A percentile compares a stretch with the other conserved stretches of the same genome.
phyloP scores from a whole-genome alignment of 148 eudicot genomes.

The Tetragonia tetragonoides region DNA sequence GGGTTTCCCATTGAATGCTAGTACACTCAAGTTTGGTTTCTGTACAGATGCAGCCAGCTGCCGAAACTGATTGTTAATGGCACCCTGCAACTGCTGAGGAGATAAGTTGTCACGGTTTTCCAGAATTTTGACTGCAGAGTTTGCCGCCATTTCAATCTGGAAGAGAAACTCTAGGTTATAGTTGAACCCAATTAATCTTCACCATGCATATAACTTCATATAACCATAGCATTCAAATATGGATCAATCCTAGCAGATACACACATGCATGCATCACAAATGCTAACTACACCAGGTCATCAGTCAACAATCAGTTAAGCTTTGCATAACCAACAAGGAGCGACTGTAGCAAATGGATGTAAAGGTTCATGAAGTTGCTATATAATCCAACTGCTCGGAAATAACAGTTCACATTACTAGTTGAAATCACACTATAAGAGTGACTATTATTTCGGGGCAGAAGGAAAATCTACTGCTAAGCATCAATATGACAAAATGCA shows the following conservation, averaged over 20 bases:
- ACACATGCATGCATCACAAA: neutral
- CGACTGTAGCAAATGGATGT: no score
- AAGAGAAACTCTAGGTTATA: neutral
- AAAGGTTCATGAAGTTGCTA: no score
- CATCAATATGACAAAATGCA: no score
- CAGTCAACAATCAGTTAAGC: no score
- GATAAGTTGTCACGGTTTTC: constrained; percentile 44
- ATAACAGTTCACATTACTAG: no score
- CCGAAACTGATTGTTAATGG: constrained; percentile 37
- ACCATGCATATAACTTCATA: neutral
- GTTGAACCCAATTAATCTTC: neutral
- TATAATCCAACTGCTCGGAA: no score
- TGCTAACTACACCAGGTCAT: no score
- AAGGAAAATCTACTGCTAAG: no score
- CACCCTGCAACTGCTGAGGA: constrained; percentile 43
- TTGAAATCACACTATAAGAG: no score
- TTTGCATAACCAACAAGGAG: no score
- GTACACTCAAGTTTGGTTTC: constrained; percentile 27
- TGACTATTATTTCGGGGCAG: no score
- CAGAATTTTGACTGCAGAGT: constrained; percentile 40
- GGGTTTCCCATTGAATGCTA: constrained; percentile 17
- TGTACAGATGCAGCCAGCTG: constrained; percentile 33
- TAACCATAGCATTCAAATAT: neutral
- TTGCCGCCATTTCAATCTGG: constrained; percentile 46
- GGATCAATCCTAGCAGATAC: neutral